phyloP scores from a whole-genome alignment of 2,329 filamentous ascomycete genomes.

The Xylaria sp. region DNA sequence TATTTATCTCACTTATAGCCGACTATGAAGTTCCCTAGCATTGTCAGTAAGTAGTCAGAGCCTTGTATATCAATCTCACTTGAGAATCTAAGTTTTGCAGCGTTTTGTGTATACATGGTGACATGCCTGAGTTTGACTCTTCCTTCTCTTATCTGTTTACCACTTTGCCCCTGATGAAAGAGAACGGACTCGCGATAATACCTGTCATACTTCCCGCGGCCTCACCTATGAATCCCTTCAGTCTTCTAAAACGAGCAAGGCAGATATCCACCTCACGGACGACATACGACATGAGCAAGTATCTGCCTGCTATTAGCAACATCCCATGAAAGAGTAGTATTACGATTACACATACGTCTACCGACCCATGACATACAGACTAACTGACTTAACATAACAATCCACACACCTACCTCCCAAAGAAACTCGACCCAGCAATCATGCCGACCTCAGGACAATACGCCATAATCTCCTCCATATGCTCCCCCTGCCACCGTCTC shows the following conservation, averaged over 20 bases:
- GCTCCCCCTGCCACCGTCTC: conserved; percentile 40
- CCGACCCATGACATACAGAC: background rate
- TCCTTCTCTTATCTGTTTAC: background rate
- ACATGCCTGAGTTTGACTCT: background rate
- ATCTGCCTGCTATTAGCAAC: background rate
- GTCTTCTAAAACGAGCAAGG: background rate
- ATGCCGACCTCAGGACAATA: conserved; percentile 50
- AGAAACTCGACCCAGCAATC: conserved; percentile 37
- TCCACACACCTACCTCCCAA: conserved; percentile 10
- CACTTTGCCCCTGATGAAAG: background rate
- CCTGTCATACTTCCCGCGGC: background rate
- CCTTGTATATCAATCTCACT: background rate
- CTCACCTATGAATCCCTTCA: background rate
- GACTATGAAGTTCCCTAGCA: too few species aligned
- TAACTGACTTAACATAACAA: background rate
- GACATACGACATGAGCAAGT: background rate
- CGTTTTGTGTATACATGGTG: background rate
- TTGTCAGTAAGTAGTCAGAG: too few species aligned
- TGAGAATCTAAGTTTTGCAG: background rate
- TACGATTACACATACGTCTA: background rate
- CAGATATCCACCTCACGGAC: background rate
- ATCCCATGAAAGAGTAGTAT: background rate
- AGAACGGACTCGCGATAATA: background rate
- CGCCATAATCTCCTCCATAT: conserved; percentile 44
- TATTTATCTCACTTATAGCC: background rate